Base-by-base conservation (phyloP, 106 monocot genomes). In the Amphibolis antarctica region DNA sequence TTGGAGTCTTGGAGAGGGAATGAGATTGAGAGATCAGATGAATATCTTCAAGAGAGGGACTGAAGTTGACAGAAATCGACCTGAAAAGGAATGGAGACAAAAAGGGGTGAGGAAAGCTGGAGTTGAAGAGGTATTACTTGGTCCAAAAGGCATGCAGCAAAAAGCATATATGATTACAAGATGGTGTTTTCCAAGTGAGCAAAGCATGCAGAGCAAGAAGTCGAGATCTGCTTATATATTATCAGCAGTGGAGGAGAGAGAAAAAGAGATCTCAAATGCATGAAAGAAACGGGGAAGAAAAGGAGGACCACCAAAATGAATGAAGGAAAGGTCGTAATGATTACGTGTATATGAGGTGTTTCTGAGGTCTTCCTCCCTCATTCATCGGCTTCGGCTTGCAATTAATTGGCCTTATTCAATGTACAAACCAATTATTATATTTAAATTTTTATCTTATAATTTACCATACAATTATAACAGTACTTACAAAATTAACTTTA, bases 31-130 rank as follows among this genome's bases (percentile, higher is more conserved):
- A 79, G 53, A 89, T 89, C 85, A 74, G 73, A 77, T 62, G 77
- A 59, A 80, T 73, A 91, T 86, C 86, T 85, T 77, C 74, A 71
- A 72, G 90, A 91, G 86, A 78, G 81, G 80, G 85, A 85, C 83
- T 85, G 85, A 86, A 83, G 80, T 75, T 73, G 85, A 85, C 78
- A 76, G 85, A 82, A 74, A 64, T 65, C 62, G 67, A 71, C 50
- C 72, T 58, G 59, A 77, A 79, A 79, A 70, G 68, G 75, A 63
- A 72, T 66, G 82, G 77, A 82, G 79, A 74, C 77, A 84, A 78
- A 80, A 71, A 60, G 73, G 75, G 67, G 71, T 49, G 66, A 71
- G 48, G 88, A 84, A 85, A 85, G 89, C 63, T 72, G 73, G 63
- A 76, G 43, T 46, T 64, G 53, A 67, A 71, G 76, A 46, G 59